Conservation (phyloP, 352 stramenopile species). For the Phytophthora kernoviae region DNA sequence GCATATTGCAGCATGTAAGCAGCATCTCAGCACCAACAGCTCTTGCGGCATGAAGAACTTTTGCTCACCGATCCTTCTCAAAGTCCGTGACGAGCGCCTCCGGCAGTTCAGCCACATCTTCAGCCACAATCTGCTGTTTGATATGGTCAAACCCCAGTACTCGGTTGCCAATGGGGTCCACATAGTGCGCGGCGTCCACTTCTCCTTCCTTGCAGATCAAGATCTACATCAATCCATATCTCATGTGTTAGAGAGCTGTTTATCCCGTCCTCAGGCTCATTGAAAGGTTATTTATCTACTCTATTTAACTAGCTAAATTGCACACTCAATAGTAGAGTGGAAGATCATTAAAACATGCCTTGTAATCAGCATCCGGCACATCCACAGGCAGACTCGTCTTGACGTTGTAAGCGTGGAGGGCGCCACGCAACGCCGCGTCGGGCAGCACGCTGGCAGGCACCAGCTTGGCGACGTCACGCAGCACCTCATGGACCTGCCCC, state of each 20-base stretch:
- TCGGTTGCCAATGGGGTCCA: slow-evolving; percentile 77
- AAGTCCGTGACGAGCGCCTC: slow-evolving; percentile 48
- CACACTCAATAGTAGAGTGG: not conserved
- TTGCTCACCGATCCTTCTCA: slow-evolving; percentile 70
- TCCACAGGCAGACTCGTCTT: slow-evolving; percentile 66
- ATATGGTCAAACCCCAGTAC: slow-evolving; percentile 90
- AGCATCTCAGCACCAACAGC: too few relatives aligned
- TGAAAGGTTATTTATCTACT: not conserved
- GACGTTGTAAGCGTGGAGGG: slow-evolving; percentile 84
- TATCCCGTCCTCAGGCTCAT: not conserved
- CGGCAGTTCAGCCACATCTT: slow-evolving; percentile 57
- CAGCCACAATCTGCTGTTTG: slow-evolving; percentile 63
- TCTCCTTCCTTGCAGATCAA: slow-evolving; percentile 83
- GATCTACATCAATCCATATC: slow-evolving; percentile 39
- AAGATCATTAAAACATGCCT: slow-evolving; percentile 35
- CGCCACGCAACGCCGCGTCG: slow-evolving; percentile 69
- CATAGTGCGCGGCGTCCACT: slow-evolving; percentile 84
- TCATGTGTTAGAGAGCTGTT: not conserved
- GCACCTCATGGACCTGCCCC: slow-evolving; percentile 88
- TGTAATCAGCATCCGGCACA: slow-evolving; percentile 77
- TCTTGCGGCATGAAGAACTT: not conserved
- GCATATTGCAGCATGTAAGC: too few relatives aligned
- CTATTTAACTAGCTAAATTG: not conserved
- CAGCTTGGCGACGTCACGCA: slow-evolving; percentile 86
- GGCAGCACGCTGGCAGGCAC: slow-evolving; percentile 72